phyloP scores from a whole-genome alignment of 345 rosid genomes.

The Acer saccharum region DNA sequence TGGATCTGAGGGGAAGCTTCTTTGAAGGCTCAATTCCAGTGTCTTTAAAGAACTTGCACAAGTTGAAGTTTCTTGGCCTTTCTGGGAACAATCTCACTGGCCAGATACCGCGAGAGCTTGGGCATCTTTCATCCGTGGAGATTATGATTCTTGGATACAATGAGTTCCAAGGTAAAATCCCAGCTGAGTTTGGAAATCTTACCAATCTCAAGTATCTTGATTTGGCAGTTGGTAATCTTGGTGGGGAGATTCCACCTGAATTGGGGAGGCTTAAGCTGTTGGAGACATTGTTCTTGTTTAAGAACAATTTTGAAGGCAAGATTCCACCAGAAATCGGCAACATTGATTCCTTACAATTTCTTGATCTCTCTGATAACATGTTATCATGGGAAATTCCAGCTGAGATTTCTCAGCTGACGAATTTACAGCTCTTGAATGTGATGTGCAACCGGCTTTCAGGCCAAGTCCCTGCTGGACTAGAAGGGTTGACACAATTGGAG shows the following conservation, averaged over 20 bases:
- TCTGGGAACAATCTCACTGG: conserved; percentile 93
- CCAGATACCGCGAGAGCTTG: conserved; percentile 63
- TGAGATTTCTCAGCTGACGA: conserved; percentile 59
- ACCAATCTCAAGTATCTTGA: conserved; percentile 78
- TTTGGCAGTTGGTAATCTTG: conserved; percentile 67
- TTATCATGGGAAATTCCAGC: conserved; percentile 67
- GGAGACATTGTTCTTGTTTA: conserved; percentile 65
- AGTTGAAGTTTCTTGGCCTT: conserved; percentile 79
- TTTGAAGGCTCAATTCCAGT: conserved; percentile 74
- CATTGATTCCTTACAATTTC: conserved; percentile 54
- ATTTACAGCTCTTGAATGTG: conserved; percentile 75
- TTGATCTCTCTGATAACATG: conserved; percentile 81
- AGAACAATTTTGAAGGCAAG: conserved; percentile 65
- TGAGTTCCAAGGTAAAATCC: conserved; percentile 73
- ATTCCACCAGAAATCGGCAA: conserved; percentile 71
- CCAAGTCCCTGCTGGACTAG: conserved; percentile 57
- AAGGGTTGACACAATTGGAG: conserved; percentile 49
- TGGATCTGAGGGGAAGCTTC: conserved; percentile 90
- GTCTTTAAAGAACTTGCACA: conserved; percentile 65
- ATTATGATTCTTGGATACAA: conserved; percentile 87
- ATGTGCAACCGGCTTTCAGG: conserved; percentile 85
- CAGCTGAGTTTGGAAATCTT: conserved; percentile 70
- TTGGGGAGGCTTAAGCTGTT: conserved; percentile 65
- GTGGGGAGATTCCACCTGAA: conserved; percentile 73
- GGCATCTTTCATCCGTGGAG: conserved; percentile 75